A percentile compares a stretch with the other conserved stretches of the same genome.
Conservation (phyloP, 2,329 filamentous ascomycete genomes). For the Blastomyces emzantsi region DNA sequence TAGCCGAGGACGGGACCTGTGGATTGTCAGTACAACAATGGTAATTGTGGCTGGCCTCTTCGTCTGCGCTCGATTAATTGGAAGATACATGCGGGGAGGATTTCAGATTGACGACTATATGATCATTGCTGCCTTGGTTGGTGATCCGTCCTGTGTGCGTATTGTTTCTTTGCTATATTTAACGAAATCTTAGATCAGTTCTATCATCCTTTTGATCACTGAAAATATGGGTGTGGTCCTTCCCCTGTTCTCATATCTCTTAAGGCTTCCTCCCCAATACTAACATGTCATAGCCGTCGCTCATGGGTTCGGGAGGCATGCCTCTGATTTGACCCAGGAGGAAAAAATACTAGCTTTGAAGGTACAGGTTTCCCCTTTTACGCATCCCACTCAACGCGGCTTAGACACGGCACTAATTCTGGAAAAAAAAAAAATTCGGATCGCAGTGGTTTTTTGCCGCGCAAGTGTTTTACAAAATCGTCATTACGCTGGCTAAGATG, state of each 20-base stretch:
- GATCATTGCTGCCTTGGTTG: slow-evolving; percentile 19
- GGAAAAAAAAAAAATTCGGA: background rate
- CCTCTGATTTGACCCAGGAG: slow-evolving; percentile 16
- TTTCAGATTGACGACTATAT: slow-evolving; percentile 21
- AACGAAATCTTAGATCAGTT: slow-evolving; percentile 11
- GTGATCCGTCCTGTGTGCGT: background rate
- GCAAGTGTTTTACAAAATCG: slow-evolving; percentile 48
- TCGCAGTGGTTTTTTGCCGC: slow-evolving; percentile 43
- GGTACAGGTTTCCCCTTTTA: slow-evolving; percentile 13
- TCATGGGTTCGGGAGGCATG: slow-evolving; percentile 26
- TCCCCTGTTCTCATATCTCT: background rate
- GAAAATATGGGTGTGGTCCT: slow-evolving; percentile 11
- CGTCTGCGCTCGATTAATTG: slow-evolving; percentile 17
- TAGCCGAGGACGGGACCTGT: slow-evolving; percentile 19
- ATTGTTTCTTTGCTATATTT: background rate
- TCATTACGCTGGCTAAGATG: slow-evolving; percentile 46
- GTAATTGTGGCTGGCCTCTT: slow-evolving; percentile 19
- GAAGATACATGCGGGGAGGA: slow-evolving; percentile 16
- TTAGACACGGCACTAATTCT: background rate
- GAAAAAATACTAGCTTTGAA: slow-evolving; percentile 23
- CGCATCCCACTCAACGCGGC: background rate
- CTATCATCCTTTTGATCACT: slow-evolving; percentile 16
- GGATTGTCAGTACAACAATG: slow-evolving; percentile 20
- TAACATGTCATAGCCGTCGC: slow-evolving; percentile 19
- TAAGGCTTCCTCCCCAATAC: background rate